A percentile compares a stretch with the other conserved stretches of the same genome.
Conservation (phyloP, 2,329 filamentous ascomycete species). For the Diaporthe citri region DNA sequence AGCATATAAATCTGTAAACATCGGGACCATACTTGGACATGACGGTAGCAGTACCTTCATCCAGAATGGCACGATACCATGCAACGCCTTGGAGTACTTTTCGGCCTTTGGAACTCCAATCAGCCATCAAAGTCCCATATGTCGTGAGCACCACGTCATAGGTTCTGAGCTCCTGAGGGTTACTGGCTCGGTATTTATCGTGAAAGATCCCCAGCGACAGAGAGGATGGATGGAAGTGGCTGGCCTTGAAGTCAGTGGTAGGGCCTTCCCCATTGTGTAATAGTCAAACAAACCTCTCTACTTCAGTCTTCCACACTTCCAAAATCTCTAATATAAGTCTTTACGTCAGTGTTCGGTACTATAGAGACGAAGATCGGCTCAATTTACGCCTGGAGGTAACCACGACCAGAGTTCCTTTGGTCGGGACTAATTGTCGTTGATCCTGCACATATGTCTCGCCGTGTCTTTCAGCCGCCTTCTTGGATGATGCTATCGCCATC, state of each 20-base stretch:
- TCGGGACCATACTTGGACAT: fast-evolving
- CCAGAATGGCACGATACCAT: neutral
- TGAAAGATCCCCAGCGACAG: neutral
- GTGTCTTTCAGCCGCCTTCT: neutral
- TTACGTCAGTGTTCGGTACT: neutral
- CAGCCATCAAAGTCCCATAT: neutral
- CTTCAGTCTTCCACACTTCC: neutral
- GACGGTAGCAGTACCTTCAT: neutral
- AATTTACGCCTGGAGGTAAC: neutral
- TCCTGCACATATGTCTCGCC: neutral
- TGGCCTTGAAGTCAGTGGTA: neutral
- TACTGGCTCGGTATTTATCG: neutral
- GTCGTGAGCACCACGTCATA: neutral
- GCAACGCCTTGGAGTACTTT: neutral
- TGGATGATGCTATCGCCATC: neutral
- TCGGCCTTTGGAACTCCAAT: neutral
- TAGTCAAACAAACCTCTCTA: neutral
- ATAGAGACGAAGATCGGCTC: too few species aligned
- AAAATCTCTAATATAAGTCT: neutral
- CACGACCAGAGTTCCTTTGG: neutral
- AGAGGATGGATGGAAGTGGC: neutral
- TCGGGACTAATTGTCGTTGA: neutral
- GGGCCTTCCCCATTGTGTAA: neutral
- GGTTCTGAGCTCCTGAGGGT: neutral
- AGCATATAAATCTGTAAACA: neutral